Evolutionary conservation across 2,329 filamentous ascomycete genomes (phyloP), one percentile per base, ranked within the genome.

Genomic region (Sporothrix protearum): DNA sequence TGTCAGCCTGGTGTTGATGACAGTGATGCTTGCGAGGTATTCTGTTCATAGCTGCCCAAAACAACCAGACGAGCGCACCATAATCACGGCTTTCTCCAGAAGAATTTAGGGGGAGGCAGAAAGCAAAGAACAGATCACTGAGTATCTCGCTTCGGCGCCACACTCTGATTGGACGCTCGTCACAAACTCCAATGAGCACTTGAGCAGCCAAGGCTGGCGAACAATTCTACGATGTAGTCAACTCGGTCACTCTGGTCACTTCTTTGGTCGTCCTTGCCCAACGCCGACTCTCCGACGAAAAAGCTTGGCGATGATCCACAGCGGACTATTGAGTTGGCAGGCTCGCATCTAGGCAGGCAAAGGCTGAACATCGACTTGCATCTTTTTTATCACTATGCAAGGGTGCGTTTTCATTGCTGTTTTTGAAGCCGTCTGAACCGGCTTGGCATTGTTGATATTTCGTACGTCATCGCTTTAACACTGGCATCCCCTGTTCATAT

Each of bases 221-320:
- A 59, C 55, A 36, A 39, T n/a, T 59, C 39, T 42, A 42, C 39
- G 10, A 2, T 42, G 39, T 42, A 8, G 39, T 42, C 39, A 39
- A 7, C 7, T 39, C 9, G 10, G 39, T 42, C 39, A 14, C 14
- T 45, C 14, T 8, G 10, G 39, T 14, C 39, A 45, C 14, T 45
- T 1, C 10, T 14, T 3, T 53, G 19, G 25, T 16, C 39, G 25
- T 49, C 42, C 30, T 30, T 16, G 16, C 22, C 22, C 36, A 28
- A 64, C 36, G 10, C 59, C 59, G 63, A 66, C 25, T 53, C 22
- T 53, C 49, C 49, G 49, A 53, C 22, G 25, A 25, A 8, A 28
- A 25, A n/a, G 39, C 63, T 66, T 66, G 63, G 63, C 63, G 63
- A 66, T 49, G 63, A 66, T 49, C 63, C 42, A 49, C 61, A 28